Evolutionary conservation across 352 stramenopile species (phyloP), one percentile per base, ranked within the genome.

Genomic region (Pythium guiyangense): DNA sequence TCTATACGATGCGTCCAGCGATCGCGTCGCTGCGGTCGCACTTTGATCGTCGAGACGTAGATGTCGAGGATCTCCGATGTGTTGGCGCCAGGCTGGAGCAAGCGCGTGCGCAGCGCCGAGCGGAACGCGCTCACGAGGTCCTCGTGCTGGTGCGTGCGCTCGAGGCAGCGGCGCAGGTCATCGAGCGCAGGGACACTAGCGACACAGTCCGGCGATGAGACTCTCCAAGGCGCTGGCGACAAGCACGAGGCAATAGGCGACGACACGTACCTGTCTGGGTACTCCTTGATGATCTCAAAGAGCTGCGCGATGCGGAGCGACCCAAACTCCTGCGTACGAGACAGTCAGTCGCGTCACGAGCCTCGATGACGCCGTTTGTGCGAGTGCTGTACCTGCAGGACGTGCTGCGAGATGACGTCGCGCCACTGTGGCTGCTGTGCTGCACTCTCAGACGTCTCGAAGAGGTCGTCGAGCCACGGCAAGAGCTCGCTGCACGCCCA

Each of bases 241-340:
- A 22, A 22, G 22, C 22, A 22, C 22, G 22, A 22, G 22, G 22
- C 22, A 22, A 22, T 22, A 22, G 22, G 22, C 22, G 22, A 27
- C 22, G 50, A 22, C 34, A n/a, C 29, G 34, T 35, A 80, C 58
- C 88, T 98, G 66, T 99, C 96, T 0, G 97, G 96, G 69, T 96
- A 99, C 52, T 98, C 96, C 12, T 94, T 93, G 54, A 98, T 96
- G 34, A 99, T 96, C 52, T 98, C 93, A 73, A 99, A 99, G 12
- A 99, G 63, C 72, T 99, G 90, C 27, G 73, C 69, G 52, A 97
- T 96, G n/a, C 96, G 82, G 43, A 86, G 76, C 22, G 57, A 73
- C 6, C 73, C 79, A 61, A 91, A 94, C 50, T 86, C 75, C 42
- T 87, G 22, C 12, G 26, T 22, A 29, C 31, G 20, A 15, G 27